phyloP scores from a whole-genome alignment of 2,329 filamentous ascomycete genomes.

The Calonectria crousiana region DNA sequence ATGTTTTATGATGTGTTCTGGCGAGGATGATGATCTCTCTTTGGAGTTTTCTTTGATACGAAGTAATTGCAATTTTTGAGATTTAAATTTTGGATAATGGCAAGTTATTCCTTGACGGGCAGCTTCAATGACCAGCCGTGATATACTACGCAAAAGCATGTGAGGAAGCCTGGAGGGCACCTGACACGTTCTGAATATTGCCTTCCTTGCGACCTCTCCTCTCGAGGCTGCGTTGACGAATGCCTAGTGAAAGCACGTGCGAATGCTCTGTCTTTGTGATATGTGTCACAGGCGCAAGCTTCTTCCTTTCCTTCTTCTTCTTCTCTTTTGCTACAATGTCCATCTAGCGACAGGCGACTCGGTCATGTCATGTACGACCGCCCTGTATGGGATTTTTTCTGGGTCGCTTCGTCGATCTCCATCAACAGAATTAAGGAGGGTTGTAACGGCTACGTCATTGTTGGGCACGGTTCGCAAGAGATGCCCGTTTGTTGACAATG shows the following conservation, averaged over 20 bases:
- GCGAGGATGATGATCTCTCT: not conserved
- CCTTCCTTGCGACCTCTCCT: constrained; percentile 1
- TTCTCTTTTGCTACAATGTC: not conserved
- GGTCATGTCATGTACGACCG: not conserved
- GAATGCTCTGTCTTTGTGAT: not conserved
- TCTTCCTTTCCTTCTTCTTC: not conserved
- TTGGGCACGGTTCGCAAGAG: not conserved
- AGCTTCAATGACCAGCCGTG: not conserved
- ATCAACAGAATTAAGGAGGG: not conserved
- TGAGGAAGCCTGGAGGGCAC: not conserved
- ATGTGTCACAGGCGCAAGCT: not conserved
- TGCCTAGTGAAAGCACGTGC: not conserved
- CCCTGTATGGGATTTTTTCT: not conserved
- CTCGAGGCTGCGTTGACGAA: not conserved
- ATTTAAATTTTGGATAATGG: not conserved
- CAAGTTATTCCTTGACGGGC: not conserved
- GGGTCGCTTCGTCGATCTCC: not conserved
- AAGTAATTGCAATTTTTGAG: not conserved
- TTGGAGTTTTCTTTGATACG: not conserved
- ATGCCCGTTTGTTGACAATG: not conserved
- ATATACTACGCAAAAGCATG: not conserved
- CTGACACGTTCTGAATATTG: constrained; percentile 8
- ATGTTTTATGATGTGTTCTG: not conserved
- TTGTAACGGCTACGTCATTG: constrained; percentile 1
- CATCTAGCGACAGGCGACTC: not conserved